These are phyloP conservation scores for Rhodotorula graminis DNA, from an alignment of 768 basidiomycete species.

Conservation along the genomic window DNA sequence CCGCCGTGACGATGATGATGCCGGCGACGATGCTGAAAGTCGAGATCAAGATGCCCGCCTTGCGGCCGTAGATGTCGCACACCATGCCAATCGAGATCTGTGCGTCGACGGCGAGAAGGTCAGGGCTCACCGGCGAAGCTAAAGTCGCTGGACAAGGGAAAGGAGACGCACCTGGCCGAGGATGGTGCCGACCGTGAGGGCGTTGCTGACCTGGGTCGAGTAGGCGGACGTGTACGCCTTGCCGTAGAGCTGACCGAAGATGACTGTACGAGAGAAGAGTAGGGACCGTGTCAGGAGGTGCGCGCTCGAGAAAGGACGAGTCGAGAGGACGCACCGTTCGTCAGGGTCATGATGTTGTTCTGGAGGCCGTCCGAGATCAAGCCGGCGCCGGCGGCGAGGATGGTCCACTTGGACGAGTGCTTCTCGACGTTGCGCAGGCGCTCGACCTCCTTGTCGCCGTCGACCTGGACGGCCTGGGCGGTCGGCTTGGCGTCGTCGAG, in stretches of 20 bases:
- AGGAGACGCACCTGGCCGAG: conserved; percentile 42
- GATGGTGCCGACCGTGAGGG: conserved; percentile 61
- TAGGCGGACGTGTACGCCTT: conserved; percentile 58
- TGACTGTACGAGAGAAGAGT: conserved; percentile 43
- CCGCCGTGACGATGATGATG: conserved; percentile 63
- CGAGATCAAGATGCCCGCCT: conserved; percentile 66
- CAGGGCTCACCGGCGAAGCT: no score
- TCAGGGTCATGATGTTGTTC: conserved; percentile 22
- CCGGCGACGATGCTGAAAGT: conserved; percentile 67
- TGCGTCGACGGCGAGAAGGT: no score
- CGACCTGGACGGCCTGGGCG: background rate
- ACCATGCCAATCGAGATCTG: conserved; percentile 52
- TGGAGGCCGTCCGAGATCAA: conserved; percentile 60
- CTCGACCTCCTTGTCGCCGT: background rate
- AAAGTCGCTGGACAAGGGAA: background rate
- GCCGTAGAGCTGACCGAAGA: conserved; percentile 63
- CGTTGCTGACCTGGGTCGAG: conserved; percentile 66
- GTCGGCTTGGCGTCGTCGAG: background rate
- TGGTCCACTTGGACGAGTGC: conserved; percentile 61
- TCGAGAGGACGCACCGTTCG: background rate
- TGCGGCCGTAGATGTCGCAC: conserved; percentile 70
- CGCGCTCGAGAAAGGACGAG: background rate
- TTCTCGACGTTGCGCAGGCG: conserved; percentile 44
- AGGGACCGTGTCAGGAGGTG: no score
- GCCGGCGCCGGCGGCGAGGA: conserved; percentile 62